These are phyloP conservation scores for Pestalotiopsis sp. DNA, from an alignment of 2,329 filamentous ascomycete genomes.

Conservation along the genomic window DNA sequence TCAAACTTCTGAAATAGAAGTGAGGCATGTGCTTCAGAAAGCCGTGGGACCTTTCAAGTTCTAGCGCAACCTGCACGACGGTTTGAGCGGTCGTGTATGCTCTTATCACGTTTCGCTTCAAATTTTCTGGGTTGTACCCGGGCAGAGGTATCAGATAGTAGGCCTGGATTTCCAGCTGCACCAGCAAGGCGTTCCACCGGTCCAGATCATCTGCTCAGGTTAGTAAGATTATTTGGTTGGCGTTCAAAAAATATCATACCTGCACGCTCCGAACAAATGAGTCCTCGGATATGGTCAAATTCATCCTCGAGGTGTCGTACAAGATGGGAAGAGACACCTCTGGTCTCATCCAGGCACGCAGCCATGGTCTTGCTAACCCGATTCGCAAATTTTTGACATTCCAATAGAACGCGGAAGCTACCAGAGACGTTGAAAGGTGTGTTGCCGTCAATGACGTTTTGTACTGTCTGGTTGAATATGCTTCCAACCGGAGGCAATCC, in stretches of 20 bases:
- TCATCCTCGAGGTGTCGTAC: slow-evolving; percentile 55
- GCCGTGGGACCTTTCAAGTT: slow-evolving; percentile 41
- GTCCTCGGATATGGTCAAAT: slow-evolving; percentile 48
- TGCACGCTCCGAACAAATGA: slow-evolving; percentile 48
- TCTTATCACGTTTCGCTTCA: slow-evolving; percentile 48
- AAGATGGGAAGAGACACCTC: slow-evolving; percentile 47
- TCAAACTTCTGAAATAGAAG: slow-evolving; percentile 49
- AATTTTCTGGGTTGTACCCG: slow-evolving; percentile 37
- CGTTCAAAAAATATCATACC: slow-evolving; percentile 35
- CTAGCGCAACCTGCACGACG: slow-evolving; percentile 43
- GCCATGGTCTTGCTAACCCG: slow-evolving; percentile 50
- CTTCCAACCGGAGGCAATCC: slow-evolving; percentile 48
- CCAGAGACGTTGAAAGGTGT: slow-evolving; percentile 43
- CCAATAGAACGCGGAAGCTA: slow-evolving; percentile 48
- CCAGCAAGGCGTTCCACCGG: slow-evolving; percentile 49
- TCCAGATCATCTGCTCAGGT: slow-evolving; percentile 42
- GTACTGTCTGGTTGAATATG: slow-evolving; percentile 52
- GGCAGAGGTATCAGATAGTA: slow-evolving; percentile 54
- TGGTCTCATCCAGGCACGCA: slow-evolving; percentile 47
- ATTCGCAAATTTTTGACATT: slow-evolving; percentile 54
- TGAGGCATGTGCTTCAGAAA: slow-evolving; percentile 50
- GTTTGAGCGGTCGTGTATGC: slow-evolving; percentile 50
- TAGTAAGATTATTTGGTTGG: slow-evolving; percentile 12
- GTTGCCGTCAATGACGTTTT: slow-evolving; percentile 44
- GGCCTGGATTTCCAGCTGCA: slow-evolving; percentile 54